Evolutionary conservation across 2,329 filamentous ascomycete species (phyloP).

Genomic region (Pseudogymnoascus sp.): DNA sequence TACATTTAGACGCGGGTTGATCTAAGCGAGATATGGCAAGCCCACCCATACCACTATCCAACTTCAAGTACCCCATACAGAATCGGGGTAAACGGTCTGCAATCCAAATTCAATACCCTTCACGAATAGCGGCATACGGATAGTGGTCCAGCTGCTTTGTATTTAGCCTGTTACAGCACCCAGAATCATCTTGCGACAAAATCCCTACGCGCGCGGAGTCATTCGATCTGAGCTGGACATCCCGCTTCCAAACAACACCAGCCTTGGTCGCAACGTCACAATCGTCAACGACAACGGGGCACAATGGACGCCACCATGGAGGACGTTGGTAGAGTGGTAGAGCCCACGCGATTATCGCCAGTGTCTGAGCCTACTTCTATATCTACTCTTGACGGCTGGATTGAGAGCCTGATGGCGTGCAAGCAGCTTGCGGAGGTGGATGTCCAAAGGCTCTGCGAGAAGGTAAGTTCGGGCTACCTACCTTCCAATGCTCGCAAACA

Average conservation of each 20-base stretch:
- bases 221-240: slow-evolving; percentile 8
- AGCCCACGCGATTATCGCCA: slow-evolving; percentile 67
- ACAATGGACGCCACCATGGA: slow-evolving; percentile 98
- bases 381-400: slow-evolving; percentile 93
- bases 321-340: slow-evolving; percentile 82
- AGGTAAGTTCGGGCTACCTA: slow-evolving; percentile 51
- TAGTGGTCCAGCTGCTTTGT: background rate
- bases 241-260: slow-evolving; percentile 8
- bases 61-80: slow-evolving; percentile 9
- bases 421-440: slow-evolving; percentile 94
- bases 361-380: slow-evolving; percentile 80
- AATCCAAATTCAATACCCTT: slow-evolving; percentile 6
- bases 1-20: slow-evolving; percentile 9
- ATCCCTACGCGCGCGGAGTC: background rate
- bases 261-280: slow-evolving; percentile 7
- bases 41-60: slow-evolving; percentile 7
- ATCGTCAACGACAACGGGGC: slow-evolving; percentile 12
- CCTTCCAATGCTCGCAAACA: background rate
- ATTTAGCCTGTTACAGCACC: background rate
- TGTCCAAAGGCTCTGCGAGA: slow-evolving; percentile 94
- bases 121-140: slow-evolving; percentile 2
- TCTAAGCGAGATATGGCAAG: slow-evolving; percentile 11
- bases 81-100: slow-evolving; percentile 4
- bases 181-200: slow-evolving; percentile 2
- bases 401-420: slow-evolving; percentile 96